A percentile compares a stretch with the other conserved stretches of the same genome.
Evolutionary conservation across 306 rosid species (phyloP).

Genomic region (Cucumis sativus): DNA sequence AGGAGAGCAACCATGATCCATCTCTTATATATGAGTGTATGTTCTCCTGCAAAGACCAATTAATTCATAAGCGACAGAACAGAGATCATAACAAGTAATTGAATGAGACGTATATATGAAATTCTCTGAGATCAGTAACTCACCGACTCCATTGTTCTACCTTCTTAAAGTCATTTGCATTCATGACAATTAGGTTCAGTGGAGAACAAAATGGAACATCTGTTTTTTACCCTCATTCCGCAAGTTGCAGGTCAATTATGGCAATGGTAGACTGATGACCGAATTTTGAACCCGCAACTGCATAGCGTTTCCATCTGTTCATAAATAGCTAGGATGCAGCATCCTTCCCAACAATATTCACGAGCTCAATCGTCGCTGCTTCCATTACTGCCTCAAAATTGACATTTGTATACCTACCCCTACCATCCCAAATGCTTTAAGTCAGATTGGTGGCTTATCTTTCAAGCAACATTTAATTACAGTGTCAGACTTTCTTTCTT

Average conservation of each 20-base stretch:
- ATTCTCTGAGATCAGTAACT: background rate
- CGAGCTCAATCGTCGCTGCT: constrained; percentile 67
- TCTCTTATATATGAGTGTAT: background rate
- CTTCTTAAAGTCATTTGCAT: background rate
- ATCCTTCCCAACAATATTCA: constrained; percentile 43
- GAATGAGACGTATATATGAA: background rate
- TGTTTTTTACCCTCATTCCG: background rate
- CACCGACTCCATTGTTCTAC: background rate
- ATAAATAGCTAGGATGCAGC: constrained; percentile 12
- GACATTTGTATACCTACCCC: constrained; percentile 76
- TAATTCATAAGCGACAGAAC: background rate
- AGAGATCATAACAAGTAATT: too few relatives aligned
- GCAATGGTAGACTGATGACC: background rate
- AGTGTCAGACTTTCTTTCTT: background rate
- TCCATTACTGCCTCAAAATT: constrained; percentile 66
- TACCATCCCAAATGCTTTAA: constrained; percentile 24
- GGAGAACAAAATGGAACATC: constrained; percentile 1
- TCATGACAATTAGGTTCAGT: background rate
- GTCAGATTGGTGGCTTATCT: background rate
- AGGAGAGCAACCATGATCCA: background rate
- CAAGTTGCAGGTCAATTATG: background rate
- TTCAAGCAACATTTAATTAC: background rate
- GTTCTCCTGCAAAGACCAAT: background rate
- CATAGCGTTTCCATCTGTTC: background rate
- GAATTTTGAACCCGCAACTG: background rate